These are phyloP conservation scores for Taphrina flavorubra DNA, from an alignment of 1,139 yeast species.

Conservation along the genomic window DNA sequence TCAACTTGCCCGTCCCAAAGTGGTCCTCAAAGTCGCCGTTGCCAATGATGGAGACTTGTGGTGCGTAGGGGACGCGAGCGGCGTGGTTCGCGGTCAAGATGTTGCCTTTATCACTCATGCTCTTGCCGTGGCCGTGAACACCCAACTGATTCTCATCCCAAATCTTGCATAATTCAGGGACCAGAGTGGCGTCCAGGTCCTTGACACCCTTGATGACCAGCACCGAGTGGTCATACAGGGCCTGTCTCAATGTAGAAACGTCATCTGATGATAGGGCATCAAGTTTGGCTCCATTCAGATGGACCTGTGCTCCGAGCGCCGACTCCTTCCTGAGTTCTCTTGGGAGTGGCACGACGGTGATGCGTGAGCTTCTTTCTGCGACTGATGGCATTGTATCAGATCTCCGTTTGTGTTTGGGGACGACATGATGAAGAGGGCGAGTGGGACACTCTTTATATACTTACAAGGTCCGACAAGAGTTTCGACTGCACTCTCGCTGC, in stretches of 20 bases:
- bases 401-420: background rate
- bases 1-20: slow-evolving; percentile 72
- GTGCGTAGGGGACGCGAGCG: slow-evolving; percentile 71
- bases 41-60: slow-evolving; percentile 88
- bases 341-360: slow-evolving; percentile 17
- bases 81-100: slow-evolving; percentile 80
- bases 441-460: background rate
- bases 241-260: slow-evolving; percentile 11
- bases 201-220: slow-evolving; percentile 23
- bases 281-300: slow-evolving; percentile 14
- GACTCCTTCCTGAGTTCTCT: slow-evolving; percentile 11
- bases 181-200: slow-evolving; percentile 20
- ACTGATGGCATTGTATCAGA: slow-evolving; percentile 19
- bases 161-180: slow-evolving; percentile 23
- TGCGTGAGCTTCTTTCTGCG: slow-evolving; percentile 12
- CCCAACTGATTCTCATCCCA: slow-evolving; percentile 24
- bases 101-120: slow-evolving; percentile 63
- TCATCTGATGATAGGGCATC: background rate
- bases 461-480: background rate
- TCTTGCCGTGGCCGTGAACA: slow-evolving; percentile 40
- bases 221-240: slow-evolving; percentile 26
- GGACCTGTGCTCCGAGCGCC: slow-evolving; percentile 21
- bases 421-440: background rate
- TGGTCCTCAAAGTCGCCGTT: slow-evolving; percentile 71
- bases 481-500: background rate